Percentiles rank a stretch among this genome's conserved stretches.
phyloP scores from a whole-genome alignment of 495 filamentous ascomycete genomes.

The Penicillium silybi region DNA sequence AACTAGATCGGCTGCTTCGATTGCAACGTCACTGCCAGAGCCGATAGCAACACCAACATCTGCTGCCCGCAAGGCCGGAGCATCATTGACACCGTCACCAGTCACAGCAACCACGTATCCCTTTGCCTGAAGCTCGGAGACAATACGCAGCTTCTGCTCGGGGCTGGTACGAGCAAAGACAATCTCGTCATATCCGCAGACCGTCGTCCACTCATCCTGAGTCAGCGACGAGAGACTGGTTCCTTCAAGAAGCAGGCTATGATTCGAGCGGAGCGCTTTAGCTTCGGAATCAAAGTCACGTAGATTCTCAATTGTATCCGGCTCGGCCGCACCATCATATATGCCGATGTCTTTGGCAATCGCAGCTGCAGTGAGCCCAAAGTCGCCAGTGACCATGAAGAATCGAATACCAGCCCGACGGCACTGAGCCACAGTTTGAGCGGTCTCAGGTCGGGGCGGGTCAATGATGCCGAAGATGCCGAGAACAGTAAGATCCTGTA shows the following conservation, averaged over 20 bases:
- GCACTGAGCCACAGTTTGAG: slow-evolving; percentile 43
- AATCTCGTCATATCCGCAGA: slow-evolving; percentile 59
- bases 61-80: slow-evolving; percentile 59
- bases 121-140: slow-evolving; percentile 59
- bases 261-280: slow-evolving; percentile 13
- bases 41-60: slow-evolving; percentile 68
- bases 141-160: slow-evolving; percentile 73
- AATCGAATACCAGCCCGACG: slow-evolving; percentile 59
- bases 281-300: slow-evolving; percentile 4
- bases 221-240: slow-evolving; percentile 55
- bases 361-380: slow-evolving; percentile 63
- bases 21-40: slow-evolving; percentile 53
- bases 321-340: slow-evolving; percentile 42
- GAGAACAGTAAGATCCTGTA: slow-evolving; percentile 42
- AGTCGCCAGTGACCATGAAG: slow-evolving; percentile 67
- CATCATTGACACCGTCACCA: slow-evolving; percentile 69
- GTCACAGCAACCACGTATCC: slow-evolving; percentile 71
- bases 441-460: slow-evolving; percentile 63
- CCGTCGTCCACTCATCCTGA: slow-evolving; percentile 52
- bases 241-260: slow-evolving; percentile 43
- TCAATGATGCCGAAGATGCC: slow-evolving; percentile 55
- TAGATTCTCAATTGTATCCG: slow-evolving; percentile 32
- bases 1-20: slow-evolving; percentile 86
- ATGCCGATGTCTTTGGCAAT: slow-evolving; percentile 67
- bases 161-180: slow-evolving; percentile 73